Percentiles rank a stretch among this genome's conserved stretches.
Evolutionary conservation across 2,329 filamentous ascomycete genomes (phyloP).

Genomic region (Fusarium fujikuroi): DNA sequence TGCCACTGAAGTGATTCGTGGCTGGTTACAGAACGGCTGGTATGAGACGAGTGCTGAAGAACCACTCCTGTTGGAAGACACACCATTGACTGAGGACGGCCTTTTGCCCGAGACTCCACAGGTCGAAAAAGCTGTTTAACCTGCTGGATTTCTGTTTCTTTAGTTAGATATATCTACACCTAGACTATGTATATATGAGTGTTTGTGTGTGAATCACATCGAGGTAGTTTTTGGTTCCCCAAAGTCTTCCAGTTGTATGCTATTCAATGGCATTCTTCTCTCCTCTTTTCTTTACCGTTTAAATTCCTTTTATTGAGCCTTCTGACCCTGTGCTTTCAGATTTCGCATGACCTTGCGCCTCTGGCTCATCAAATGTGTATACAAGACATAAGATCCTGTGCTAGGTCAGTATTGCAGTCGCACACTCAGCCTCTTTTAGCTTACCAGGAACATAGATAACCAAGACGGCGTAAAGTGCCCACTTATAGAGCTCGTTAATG

Average conservation of each 20-base stretch:
- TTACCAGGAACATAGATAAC: conserved; percentile 82
- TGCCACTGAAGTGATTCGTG: conserved; percentile 71
- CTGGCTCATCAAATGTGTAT: conserved; percentile 95
- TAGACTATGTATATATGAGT: neutral
- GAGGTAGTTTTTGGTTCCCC: neutral
- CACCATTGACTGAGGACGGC: conserved; percentile 4
- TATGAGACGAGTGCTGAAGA: conserved; percentile 65
- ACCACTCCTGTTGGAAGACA: conserved; percentile 40
- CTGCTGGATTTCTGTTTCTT: neutral
- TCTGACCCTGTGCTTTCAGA: conserved; percentile 61
- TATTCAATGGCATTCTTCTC: neutral
- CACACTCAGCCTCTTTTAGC: conserved; percentile 46
- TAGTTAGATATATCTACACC: conserved; percentile 1
- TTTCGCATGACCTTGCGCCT: conserved; percentile 79
- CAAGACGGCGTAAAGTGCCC: conserved; percentile 72
- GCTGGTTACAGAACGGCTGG: conserved; percentile 75
- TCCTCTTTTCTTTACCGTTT: neutral
- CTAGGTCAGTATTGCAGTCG: neutral
- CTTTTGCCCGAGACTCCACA: neutral
- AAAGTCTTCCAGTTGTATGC: neutral
- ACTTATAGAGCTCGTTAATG: conserved; percentile 62
- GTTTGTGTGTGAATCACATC: neutral
- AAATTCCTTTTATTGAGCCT: conserved; percentile 47
- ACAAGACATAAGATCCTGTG: conserved; percentile 80
- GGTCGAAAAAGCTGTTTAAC: neutral